A percentile compares a stretch with the other conserved stretches of the same genome.
Evolutionary conservation across 306 rosid species (phyloP).

Genomic region (Aeschynomene evenia): DNA sequence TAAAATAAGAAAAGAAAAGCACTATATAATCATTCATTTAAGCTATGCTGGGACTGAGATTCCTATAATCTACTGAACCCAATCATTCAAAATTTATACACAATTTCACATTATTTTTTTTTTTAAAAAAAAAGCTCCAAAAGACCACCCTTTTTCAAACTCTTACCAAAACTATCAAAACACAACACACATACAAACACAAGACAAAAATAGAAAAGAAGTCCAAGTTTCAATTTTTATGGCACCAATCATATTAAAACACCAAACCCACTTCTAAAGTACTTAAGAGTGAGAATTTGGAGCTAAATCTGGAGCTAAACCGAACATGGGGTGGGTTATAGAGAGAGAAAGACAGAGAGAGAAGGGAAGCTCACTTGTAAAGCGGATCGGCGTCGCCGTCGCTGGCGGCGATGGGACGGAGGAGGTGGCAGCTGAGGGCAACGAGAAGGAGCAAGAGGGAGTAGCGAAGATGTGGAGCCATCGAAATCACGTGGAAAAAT

Average conservation of each 20-base stretch:
- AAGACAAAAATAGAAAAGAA: neutral
- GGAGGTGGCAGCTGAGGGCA: conserved; percentile 35
- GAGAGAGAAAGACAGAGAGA: neutral
- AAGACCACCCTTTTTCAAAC: neutral
- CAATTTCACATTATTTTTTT: neutral
- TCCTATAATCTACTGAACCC: neutral
- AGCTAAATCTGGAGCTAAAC: neutral
- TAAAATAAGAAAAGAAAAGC: neutral
- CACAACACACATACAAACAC: neutral
- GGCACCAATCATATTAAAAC: neutral
- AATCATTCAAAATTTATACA: neutral
- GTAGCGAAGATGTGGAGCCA: conserved; percentile 52
- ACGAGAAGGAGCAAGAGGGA: conserved; percentile 38
- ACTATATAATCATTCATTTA: too few species aligned
- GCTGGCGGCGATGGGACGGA: conserved; percentile 48
- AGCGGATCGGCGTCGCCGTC: conserved; percentile 82
- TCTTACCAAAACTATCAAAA: neutral
- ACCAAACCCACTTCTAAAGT: neutral
- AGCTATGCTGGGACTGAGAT: conserved; percentile 1
- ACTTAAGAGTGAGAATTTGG: neutral
- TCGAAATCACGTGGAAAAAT: conserved; percentile 36
- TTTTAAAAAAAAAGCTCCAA: neutral
- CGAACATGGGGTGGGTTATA: neutral
- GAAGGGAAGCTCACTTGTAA: conserved; percentile 49
- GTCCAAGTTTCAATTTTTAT: conserved; percentile 1